Evolutionary conservation across 768 basidiomycete species (phyloP).

Genomic region (Collybia nuda): DNA sequence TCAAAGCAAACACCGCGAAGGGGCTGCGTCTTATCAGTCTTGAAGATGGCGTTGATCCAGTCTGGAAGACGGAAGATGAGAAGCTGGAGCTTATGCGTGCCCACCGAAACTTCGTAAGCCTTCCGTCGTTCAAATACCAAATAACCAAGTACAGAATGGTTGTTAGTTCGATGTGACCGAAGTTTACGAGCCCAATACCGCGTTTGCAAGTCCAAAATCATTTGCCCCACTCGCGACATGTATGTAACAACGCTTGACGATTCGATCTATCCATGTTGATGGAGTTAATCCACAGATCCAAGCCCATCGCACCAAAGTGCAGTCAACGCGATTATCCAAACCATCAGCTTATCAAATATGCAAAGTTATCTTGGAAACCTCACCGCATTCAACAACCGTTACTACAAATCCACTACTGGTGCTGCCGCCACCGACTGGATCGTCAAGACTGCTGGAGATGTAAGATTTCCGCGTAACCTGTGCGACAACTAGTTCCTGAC

Average conservation of each 20-base stretch:
- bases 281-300: conserved; percentile 20
- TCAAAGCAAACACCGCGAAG: conserved; percentile 25
- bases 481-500: too few relatives aligned
- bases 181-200: conserved; percentile 31
- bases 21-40: conserved; percentile 30
- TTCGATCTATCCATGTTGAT: neutral
- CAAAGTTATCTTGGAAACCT: conserved; percentile 31
- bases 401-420: conserved; percentile 38
- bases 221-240: conserved; percentile 23
- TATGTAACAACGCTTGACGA: conserved; percentile 12
- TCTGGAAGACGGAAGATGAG: conserved; percentile 30
- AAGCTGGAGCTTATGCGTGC: conserved; percentile 24
- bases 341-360: conserved; percentile 31
- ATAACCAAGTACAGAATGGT: neutral
- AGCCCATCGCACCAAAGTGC: conserved; percentile 27
- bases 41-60: conserved; percentile 24
- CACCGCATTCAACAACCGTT: conserved; percentile 41
- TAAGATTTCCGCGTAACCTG: conserved; percentile 16
- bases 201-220: conserved; percentile 9
- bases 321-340: conserved; percentile 24
- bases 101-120: neutral
- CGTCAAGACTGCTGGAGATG: conserved; percentile 26
- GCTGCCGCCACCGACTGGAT: conserved; percentile 38
- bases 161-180: conserved; percentile 41
- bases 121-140: neutral